phyloP scores from a whole-genome alignment of 2,329 filamentous ascomycete species.

The Nemania abortiva region DNA sequence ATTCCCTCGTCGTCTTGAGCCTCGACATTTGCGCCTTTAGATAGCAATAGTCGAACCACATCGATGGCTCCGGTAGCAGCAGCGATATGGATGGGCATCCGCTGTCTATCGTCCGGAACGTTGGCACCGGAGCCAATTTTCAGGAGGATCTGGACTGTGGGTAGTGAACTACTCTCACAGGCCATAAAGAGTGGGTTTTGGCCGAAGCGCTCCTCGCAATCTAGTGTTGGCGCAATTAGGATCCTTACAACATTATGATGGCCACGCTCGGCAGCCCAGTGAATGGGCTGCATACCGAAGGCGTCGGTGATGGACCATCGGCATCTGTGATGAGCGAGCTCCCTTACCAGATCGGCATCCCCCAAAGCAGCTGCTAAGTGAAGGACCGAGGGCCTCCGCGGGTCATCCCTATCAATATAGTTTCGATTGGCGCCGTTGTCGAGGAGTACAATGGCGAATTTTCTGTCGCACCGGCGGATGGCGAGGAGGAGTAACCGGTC shows the following conservation, averaged over 20 bases:
- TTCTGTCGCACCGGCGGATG: constrained; percentile 2
- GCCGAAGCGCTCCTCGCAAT: neutral
- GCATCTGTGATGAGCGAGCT: neutral
- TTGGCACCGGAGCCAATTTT: neutral
- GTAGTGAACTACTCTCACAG: neutral
- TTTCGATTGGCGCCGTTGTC: neutral
- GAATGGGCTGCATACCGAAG: neutral
- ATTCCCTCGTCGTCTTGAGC: neutral
- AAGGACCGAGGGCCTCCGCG: neutral
- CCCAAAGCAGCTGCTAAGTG: neutral
- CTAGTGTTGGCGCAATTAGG: neutral
- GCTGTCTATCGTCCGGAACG: neutral
- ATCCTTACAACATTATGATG: neutral
- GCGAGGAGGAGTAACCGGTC: constrained; percentile 1
- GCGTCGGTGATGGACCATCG: neutral
- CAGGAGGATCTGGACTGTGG: neutral
- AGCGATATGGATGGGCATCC: neutral
- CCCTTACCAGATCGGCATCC: neutral
- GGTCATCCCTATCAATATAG: neutral
- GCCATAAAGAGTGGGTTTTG: neutral
- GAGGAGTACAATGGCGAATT: neutral
- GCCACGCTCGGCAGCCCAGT: constrained; percentile 5
- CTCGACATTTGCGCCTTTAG: neutral
- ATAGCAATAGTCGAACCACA: neutral
- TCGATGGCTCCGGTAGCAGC: neutral